Conservation (phyloP, 2,329 filamentous ascomycete genomes). For the Exophiala phaeomuriformis region DNA sequence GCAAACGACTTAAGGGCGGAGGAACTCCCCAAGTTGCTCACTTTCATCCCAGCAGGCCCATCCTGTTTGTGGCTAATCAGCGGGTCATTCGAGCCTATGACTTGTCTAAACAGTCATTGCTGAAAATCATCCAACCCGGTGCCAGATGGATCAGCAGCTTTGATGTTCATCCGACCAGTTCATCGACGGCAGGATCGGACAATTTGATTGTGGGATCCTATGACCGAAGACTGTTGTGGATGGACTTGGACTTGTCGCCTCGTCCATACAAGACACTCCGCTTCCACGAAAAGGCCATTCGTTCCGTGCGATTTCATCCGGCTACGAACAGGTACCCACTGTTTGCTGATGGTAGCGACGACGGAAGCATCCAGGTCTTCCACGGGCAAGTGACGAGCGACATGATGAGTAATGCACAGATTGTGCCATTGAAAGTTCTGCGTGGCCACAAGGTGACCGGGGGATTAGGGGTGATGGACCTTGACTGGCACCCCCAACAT, state of each 20-base stretch:
- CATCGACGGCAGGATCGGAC: slow-evolving; percentile 83
- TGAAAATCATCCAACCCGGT: slow-evolving; percentile 89
- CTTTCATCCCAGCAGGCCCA: slow-evolving; percentile 87
- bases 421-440: slow-evolving; percentile 91
- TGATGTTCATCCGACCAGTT: slow-evolving; percentile 77
- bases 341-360: slow-evolving; percentile 91
- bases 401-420: slow-evolving; percentile 90
- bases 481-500: slow-evolving; percentile 92
- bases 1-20: slow-evolving; percentile 59
- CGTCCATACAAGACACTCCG: slow-evolving; percentile 93
- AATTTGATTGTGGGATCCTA: slow-evolving; percentile 93
- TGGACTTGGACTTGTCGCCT: slow-evolving; percentile 85
- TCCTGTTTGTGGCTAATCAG: slow-evolving; percentile 95
- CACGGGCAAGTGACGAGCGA: slow-evolving; percentile 93
- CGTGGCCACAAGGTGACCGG: slow-evolving; percentile 73
- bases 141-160: slow-evolving; percentile 92
- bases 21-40: slow-evolving; percentile 78
- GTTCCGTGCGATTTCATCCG: slow-evolving; percentile 79
- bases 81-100: slow-evolving; percentile 91
- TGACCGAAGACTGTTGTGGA: slow-evolving; percentile 89
- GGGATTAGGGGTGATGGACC: slow-evolving; percentile 81
- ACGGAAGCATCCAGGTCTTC: slow-evolving; percentile 91
- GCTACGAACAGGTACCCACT: slow-evolving; percentile 62
- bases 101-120: slow-evolving; percentile 78
- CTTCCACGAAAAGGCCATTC: slow-evolving; percentile 88